Conservation (phyloP, 345 rosid species). For the Tarenaya hassleriana region DNA sequence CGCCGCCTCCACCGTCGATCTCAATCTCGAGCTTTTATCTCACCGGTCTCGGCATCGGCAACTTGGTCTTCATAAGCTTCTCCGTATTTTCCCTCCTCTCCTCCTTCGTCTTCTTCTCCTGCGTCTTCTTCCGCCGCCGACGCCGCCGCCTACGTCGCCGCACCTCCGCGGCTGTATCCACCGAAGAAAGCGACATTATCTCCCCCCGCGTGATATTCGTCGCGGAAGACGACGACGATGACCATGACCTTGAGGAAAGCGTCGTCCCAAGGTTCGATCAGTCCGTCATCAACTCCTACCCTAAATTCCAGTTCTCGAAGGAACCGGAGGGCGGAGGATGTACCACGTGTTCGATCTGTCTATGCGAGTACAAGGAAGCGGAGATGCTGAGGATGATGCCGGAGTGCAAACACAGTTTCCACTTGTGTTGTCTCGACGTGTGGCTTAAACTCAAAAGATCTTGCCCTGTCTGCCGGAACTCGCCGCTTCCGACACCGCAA, state of each 20-base stretch:
- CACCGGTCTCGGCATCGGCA: slow-evolving; percentile 78
- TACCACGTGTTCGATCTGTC: slow-evolving; percentile 75
- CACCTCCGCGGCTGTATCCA: slow-evolving; percentile 19
- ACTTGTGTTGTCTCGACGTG: slow-evolving; percentile 68
- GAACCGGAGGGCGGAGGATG: slow-evolving; percentile 25
- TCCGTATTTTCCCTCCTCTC: slow-evolving; percentile 88
- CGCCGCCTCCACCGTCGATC: slow-evolving; percentile 27
- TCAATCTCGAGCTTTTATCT: slow-evolving; percentile 41
- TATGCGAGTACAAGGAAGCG: slow-evolving; percentile 77
- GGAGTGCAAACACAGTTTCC: slow-evolving; percentile 85
- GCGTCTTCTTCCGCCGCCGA: slow-evolving; percentile 78
- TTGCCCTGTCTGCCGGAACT: slow-evolving; percentile 96
- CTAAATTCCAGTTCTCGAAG: slow-evolving; percentile 57
- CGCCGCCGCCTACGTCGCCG: slow-evolving; percentile 26
- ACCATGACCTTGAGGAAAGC: slow-evolving; percentile 35
- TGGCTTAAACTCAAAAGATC: slow-evolving; percentile 98
- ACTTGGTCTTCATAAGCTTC: slow-evolving; percentile 84
- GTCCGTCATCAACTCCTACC: slow-evolving; percentile 82
- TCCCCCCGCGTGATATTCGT: slow-evolving; percentile 83
- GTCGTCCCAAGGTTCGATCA: slow-evolving; percentile 63
- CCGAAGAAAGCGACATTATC: slow-evolving; percentile 42
- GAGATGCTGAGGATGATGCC: slow-evolving; percentile 99
- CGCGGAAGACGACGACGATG: slow-evolving; percentile 71
- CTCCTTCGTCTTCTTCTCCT: slow-evolving; percentile 69
- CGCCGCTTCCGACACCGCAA: slow-evolving; percentile 65